A percentile compares a stretch with the other conserved stretches of the same genome.
Evolutionary conservation across 306 rosid species (phyloP).

Genomic region (Cicer bijugum): DNA sequence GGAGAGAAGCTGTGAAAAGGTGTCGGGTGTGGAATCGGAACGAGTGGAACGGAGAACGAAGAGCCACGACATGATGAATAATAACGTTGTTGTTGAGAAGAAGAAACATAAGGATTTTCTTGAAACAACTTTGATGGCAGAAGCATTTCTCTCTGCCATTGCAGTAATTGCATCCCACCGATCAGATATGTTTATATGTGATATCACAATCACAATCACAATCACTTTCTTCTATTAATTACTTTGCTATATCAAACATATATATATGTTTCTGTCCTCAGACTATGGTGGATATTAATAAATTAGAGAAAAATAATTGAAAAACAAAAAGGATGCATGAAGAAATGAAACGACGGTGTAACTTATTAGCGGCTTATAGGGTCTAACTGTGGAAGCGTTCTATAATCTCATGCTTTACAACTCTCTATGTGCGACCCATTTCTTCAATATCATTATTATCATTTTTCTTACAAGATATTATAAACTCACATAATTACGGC

Average conservation of each 20-base stretch:
- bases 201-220: slow-evolving; percentile 1
- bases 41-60: slow-evolving; percentile 59
- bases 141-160: slow-evolving; percentile 60
- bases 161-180: slow-evolving; percentile 11
- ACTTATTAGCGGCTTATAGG: slow-evolving; percentile 11
- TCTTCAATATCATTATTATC: no score
- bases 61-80: slow-evolving; percentile 69
- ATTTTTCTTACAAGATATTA: no score
- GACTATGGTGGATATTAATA: background rate
- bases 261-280: no score
- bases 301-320: background rate
- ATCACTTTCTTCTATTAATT: no score
- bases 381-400: slow-evolving; percentile 52
- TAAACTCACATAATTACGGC: no score
- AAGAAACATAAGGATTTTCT: slow-evolving; percentile 58
- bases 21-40: slow-evolving; percentile 40
- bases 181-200: background rate
- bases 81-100: slow-evolving; percentile 52
- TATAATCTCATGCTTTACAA: no score
- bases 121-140: slow-evolving; percentile 51
- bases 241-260: background rate
- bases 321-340: background rate
- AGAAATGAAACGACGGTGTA: background rate
- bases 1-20: slow-evolving; percentile 43
- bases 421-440: no score